Base-by-base conservation (phyloP, 75 land plant species). In the Pinus tabuliformis region DNA sequence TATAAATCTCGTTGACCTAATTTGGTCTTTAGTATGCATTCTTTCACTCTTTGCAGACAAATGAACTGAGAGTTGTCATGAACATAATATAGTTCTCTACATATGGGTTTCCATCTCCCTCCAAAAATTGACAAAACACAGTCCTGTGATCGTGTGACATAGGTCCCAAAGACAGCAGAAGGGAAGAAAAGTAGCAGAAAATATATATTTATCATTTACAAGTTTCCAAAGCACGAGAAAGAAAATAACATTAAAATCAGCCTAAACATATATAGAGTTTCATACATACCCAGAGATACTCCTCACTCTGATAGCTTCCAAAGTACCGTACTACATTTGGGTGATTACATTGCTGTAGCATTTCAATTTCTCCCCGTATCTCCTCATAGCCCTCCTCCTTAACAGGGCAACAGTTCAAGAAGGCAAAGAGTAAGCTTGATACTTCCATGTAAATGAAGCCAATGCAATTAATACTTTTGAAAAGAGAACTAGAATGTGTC, bases 351-450 rank as follows among this genome's bases (percentile, higher is more conserved):
- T 97, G 96, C 84, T 97, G 96, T 78, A 97, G 78, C 98, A 95
- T 97, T 77, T 95, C 99, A 78, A 97, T 97, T 78, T 97, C 99
- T 30, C 99, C 98, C 36, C 99, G 88, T 73, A 97, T 97, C 57
- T 97, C 99, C 70, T 97, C 99, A 83, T 97, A 97, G 2, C 99
- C 99, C 76, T 97, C 99, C 73, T 97, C 99, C 98, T 92, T 70
- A 22, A 58, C 2, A 79, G 16, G 78, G 60, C 24, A 70, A 75
- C 28, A 11, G 70, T 26, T 24, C 42, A 75, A 63, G 8, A 59
- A 36, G 26, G 26, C 18, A 59, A 58, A 21, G 21, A 74, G 37
- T 21, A 36, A 58, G 30, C 58, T 39, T 15, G 28, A 33, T 21
- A 56, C 18, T 16, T 68, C 24, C n/a, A 42, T 7, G n/a, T 42